These are phyloP conservation scores for Eragrostis nindensis DNA, from an alignment of 176 grass and related monocot genomes.

Conservation along the genomic window DNA sequence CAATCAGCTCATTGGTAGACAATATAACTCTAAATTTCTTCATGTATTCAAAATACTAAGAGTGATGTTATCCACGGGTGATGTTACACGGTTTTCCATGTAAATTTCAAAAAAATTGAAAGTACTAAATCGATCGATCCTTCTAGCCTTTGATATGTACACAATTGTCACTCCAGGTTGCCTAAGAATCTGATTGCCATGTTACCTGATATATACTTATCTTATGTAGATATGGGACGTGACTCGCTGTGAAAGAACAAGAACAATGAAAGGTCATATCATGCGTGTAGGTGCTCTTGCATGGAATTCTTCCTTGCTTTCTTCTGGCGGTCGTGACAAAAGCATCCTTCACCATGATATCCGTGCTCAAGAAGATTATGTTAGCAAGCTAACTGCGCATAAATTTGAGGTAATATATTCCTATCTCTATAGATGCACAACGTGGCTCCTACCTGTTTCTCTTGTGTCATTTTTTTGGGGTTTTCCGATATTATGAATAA, in stretches of 20 bases:
- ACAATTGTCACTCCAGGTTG: neutral
- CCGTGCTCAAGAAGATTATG: slow-evolving; percentile 80
- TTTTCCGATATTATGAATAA: neutral
- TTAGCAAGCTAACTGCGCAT: slow-evolving; percentile 91
- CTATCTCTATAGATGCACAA: neutral
- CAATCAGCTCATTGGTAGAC: neutral
- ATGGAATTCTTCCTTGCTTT: slow-evolving; percentile 94
- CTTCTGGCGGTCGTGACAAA: slow-evolving; percentile 92
- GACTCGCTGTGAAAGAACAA: slow-evolving; percentile 70
- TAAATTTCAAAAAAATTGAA: neutral
- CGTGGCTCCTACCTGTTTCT: too few species aligned
- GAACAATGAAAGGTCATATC: slow-evolving; percentile 82
- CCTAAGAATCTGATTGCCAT: slow-evolving; percentile 26
- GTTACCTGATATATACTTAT: slow-evolving; percentile 19
- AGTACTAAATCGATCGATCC: neutral
- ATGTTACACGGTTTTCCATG: too few species aligned
- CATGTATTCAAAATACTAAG: neutral
- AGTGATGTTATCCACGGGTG: neutral
- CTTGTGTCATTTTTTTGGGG: neutral
- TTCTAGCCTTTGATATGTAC: neutral
- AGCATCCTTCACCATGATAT: slow-evolving; percentile 87
- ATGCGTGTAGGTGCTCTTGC: slow-evolving; percentile 92
- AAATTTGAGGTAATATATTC: slow-evolving; percentile 84
- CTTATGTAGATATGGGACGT: slow-evolving; percentile 91
- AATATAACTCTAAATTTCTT: neutral